These are phyloP conservation scores for Zarea fungicola DNA, from an alignment of 2,329 filamentous ascomycete genomes.

Conservation along the genomic window DNA sequence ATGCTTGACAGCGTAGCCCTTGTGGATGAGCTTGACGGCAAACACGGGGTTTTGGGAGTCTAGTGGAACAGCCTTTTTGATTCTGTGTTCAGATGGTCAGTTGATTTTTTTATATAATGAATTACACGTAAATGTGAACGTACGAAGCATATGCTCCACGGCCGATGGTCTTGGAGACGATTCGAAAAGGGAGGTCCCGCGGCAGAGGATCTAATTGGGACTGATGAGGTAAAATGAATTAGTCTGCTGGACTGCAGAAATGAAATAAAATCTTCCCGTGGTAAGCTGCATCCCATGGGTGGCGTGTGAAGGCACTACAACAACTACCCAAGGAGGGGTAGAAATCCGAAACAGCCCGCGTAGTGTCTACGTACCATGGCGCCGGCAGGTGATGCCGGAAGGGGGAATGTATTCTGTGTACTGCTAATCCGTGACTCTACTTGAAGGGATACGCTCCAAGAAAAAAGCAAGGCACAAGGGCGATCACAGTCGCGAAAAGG, in stretches of 20 bases:
- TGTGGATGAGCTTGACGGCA: constrained; percentile 98
- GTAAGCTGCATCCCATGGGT: not conserved
- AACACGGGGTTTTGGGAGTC: constrained; percentile 70
- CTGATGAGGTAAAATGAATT: constrained; percentile 38
- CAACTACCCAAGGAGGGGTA: not conserved
- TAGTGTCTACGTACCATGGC: constrained; percentile 39
- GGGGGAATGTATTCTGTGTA: not conserved
- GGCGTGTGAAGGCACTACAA: not conserved
- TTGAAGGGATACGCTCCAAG: not conserved
- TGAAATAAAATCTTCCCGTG: not conserved
- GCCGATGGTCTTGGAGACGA: constrained; percentile 94
- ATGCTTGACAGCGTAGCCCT: constrained; percentile 84
- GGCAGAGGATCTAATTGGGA: constrained; percentile 89
- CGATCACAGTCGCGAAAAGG: not conserved
- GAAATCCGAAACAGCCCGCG: not conserved
- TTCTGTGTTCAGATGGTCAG: constrained; percentile 45
- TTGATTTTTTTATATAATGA: too few relatives aligned
- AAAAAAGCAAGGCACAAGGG: not conserved
- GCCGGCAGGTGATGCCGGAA: constrained; percentile 8
- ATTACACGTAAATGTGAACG: too few relatives aligned
- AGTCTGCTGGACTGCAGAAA: constrained; percentile 42
- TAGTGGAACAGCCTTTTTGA: constrained; percentile 85
- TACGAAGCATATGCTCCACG: constrained; percentile 97
- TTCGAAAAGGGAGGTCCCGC: constrained; percentile 78
- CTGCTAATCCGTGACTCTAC: not conserved